Percentiles rank a stretch among this genome's conserved stretches.
Evolutionary conservation across 805 yeast species (phyloP).

Genomic region (Peterozyma xylosa): DNA sequence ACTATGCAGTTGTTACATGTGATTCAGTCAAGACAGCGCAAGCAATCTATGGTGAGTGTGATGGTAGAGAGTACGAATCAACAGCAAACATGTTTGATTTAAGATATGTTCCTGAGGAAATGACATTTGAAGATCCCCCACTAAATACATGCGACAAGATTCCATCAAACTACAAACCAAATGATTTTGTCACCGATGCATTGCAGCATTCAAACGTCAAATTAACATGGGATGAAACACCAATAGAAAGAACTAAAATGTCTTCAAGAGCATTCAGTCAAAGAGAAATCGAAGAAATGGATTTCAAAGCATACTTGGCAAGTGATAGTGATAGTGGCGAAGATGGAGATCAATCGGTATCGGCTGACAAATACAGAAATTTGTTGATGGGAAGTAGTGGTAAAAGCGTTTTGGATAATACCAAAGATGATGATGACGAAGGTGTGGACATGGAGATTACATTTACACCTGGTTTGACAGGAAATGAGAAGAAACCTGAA

Average conservation of each 20-base stretch:
- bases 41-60: conserved; percentile 76
- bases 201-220: conserved; percentile 94
- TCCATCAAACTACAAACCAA: conserved; percentile 77
- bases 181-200: conserved; percentile 83
- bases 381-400: conserved; percentile 40
- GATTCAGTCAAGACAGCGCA: conserved; percentile 67
- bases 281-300: conserved; percentile 85
- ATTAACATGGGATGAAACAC: conserved; percentile 98
- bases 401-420: conserved; percentile 26
- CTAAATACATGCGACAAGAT: conserved; percentile 65
- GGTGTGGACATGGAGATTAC: conserved; percentile 93
- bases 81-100: conserved; percentile 92
- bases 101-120: conserved; percentile 87
- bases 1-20: conserved; percentile 85
- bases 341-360: conserved; percentile 47
- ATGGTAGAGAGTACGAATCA: conserved; percentile 92
- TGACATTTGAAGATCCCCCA: conserved; percentile 71
- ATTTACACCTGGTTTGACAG: conserved; percentile 79
- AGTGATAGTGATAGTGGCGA: conserved; percentile 58
- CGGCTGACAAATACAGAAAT: conserved; percentile 17
- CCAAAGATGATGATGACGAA: conserved; percentile 38
- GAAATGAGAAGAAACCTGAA: conserved; percentile 26
- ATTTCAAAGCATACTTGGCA: conserved; percentile 86
- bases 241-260: conserved; percentile 73
- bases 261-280: conserved; percentile 79